Evolutionary conservation across 2,329 filamentous ascomycete genomes (phyloP).

Genomic region (Neoarthrinium moseri): DNA sequence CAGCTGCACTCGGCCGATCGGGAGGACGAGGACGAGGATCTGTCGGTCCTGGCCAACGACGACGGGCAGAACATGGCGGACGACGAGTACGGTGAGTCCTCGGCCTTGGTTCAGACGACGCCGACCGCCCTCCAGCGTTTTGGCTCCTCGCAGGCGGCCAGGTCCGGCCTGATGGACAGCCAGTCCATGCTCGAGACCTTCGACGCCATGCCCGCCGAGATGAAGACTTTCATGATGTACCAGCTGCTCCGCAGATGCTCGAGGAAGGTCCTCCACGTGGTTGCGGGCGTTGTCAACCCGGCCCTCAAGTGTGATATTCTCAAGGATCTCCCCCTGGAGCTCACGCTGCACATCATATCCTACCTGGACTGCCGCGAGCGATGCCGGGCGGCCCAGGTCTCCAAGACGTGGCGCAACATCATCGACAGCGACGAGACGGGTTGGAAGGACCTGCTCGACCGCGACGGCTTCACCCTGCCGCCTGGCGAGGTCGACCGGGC

Average conservation of each 20-base stretch:
- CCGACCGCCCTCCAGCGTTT: constrained; percentile 22
- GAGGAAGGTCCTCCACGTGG: constrained; percentile 82
- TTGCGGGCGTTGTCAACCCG: constrained; percentile 89
- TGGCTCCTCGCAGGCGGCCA: constrained; percentile 28
- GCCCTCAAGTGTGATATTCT: constrained; percentile 94
- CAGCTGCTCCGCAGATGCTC: constrained; percentile 87
- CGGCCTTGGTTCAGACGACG: constrained; percentile 23
- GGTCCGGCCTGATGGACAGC: constrained; percentile 68
- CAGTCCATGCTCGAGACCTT: constrained; percentile 85
- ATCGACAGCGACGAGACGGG: constrained; percentile 92
- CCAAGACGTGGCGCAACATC: constrained; percentile 87
- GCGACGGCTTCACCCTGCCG: constrained; percentile 76
- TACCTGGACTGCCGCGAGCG: constrained; percentile 85
- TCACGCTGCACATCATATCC: constrained; percentile 82
- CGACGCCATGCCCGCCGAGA: constrained; percentile 83
- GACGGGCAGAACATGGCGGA: constrained; percentile 42
- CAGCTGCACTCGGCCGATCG: constrained; percentile 42
- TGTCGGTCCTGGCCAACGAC: constrained; percentile 31
- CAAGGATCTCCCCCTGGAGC: constrained; percentile 76
- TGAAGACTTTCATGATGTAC: constrained; percentile 97
- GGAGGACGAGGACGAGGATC: constrained; percentile 39
- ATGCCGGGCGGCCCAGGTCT: constrained; percentile 88
- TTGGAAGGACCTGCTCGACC: constrained; percentile 90
- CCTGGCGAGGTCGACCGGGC: constrained; percentile 82
- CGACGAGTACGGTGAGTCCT: constrained; percentile 26